A percentile compares a stretch with the other conserved stretches of the same genome.
Evolutionary conservation across 1,284 basidiomycete species (phyloP).

Genomic region (Schizopora paradoxa): DNA sequence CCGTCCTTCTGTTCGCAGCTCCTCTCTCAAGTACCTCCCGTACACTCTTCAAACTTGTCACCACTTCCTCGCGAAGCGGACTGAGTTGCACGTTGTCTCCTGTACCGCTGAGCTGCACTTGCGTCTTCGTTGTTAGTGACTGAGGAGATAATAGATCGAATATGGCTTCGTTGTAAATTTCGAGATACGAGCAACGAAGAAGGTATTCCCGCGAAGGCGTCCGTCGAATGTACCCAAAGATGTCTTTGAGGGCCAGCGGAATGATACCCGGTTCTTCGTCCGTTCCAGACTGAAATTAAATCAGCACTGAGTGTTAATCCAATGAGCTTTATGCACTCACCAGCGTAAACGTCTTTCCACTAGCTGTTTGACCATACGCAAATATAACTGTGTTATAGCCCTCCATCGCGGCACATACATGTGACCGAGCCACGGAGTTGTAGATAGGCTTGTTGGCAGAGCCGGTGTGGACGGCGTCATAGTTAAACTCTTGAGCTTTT

Average conservation of each 20-base stretch:
- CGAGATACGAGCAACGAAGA: slow-evolving; percentile 89
- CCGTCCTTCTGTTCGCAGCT: slow-evolving; percentile 84
- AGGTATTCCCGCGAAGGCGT: slow-evolving; percentile 85
- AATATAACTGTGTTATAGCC: slow-evolving; percentile 95
- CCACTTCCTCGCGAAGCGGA: slow-evolving; percentile 85
- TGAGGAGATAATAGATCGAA: slow-evolving; percentile 81
- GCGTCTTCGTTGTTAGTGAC: slow-evolving; percentile 46
- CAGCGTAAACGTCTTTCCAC: slow-evolving; percentile 92
- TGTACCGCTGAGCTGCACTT: slow-evolving; percentile 65
- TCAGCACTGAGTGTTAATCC: slow-evolving; percentile 28
- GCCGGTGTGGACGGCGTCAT: slow-evolving; percentile 77
- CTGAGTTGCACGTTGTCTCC: slow-evolving; percentile 56
- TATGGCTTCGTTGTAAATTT: slow-evolving; percentile 95
- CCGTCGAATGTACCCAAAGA: slow-evolving; percentile 70
- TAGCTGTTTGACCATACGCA: slow-evolving; percentile 87
- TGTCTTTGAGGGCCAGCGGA: slow-evolving; percentile 83
- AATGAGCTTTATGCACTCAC: slow-evolving; percentile 29
- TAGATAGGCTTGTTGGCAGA: slow-evolving; percentile 86
- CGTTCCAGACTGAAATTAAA: no score
- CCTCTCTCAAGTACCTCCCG: slow-evolving; percentile 81
- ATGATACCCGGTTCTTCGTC: slow-evolving; percentile 90
- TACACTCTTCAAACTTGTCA: slow-evolving; percentile 84
- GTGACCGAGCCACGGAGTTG: slow-evolving; percentile 75
- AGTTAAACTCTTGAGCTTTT: slow-evolving; percentile 62
- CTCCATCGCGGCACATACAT: slow-evolving; percentile 91